Conservation (phyloP, 768 basidiomycete genomes). For the Gymnopilus junonius region DNA sequence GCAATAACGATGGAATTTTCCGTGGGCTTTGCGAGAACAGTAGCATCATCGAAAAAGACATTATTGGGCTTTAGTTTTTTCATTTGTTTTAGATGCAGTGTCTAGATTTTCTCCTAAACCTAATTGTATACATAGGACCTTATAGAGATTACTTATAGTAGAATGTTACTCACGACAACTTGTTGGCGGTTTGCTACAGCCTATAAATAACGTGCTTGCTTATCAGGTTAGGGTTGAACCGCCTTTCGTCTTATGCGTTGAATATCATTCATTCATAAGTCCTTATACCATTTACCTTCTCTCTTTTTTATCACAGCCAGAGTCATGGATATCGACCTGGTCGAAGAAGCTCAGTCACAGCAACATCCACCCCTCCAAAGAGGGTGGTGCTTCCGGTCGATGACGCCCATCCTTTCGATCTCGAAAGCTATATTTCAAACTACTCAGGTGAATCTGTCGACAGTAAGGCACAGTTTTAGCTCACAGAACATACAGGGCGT, state of each 20-base stretch:
- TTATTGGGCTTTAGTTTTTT: not conserved
- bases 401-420: constrained; percentile 85
- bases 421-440: constrained; percentile 76
- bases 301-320: not conserved
- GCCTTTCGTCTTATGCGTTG: not conserved
- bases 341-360: constrained; percentile 34
- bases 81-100: not conserved
- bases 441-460: constrained; percentile 64
- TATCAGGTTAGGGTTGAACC: not conserved
- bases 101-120: not conserved
- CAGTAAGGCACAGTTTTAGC: not conserved
- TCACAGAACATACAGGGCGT: constrained; percentile 53
- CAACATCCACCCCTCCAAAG: constrained; percentile 24
- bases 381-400: constrained; percentile 56
- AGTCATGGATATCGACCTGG: constrained; percentile 48
- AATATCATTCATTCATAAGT: not conserved
- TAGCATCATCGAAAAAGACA: constrained; percentile 27
- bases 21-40: constrained; percentile 54
- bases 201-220: too few species aligned
- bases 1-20: constrained; percentile 55
- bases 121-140: not conserved
- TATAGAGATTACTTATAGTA: too few species aligned
- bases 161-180: too few species aligned
- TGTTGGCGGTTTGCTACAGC: too few species aligned
- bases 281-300: not conserved